phyloP scores from a whole-genome alignment of 352 stramenopile genomes.

The Pythium phragmiticola region DNA sequence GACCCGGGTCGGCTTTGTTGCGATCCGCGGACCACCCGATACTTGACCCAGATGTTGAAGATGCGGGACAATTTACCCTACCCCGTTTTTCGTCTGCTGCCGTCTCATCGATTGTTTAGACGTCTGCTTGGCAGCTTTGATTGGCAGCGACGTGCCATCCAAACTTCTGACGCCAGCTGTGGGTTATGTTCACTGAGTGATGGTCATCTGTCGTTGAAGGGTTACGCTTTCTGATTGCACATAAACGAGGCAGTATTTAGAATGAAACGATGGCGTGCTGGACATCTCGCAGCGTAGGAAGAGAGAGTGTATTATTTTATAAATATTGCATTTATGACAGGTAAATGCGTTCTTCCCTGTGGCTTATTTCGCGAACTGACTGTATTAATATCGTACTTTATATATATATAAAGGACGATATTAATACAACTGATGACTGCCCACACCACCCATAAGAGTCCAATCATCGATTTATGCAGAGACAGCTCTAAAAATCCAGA shows the following conservation, averaged over 20 bases:
- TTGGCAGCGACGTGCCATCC: slow-evolving; percentile 15
- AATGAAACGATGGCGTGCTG: neutral
- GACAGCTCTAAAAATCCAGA: too few species aligned
- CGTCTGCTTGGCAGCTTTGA: neutral
- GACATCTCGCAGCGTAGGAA: neutral
- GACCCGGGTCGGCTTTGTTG: neutral
- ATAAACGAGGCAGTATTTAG: neutral
- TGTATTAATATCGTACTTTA: too few species aligned
- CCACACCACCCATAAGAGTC: neutral
- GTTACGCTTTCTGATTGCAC: slow-evolving; percentile 4
- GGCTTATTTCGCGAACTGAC: too few species aligned
- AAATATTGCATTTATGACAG: too few species aligned
- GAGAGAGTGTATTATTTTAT: too few species aligned
- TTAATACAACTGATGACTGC: too few species aligned
- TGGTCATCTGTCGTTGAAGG: neutral
- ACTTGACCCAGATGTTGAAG: neutral
- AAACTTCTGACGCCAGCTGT: slow-evolving; percentile 9
- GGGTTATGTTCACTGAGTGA: slow-evolving; percentile 4
- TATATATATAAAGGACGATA: too few species aligned
- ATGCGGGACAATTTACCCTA: neutral
- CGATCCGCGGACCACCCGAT: neutral
- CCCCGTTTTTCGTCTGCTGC: slow-evolving; percentile 12
- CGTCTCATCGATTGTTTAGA: slow-evolving; percentile 18
- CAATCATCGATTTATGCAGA: neutral
- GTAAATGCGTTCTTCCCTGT: too few species aligned